Evolutionary conservation across 2,329 filamentous ascomycete genomes (phyloP).

Genomic region (Raffaelea albimanens): DNA sequence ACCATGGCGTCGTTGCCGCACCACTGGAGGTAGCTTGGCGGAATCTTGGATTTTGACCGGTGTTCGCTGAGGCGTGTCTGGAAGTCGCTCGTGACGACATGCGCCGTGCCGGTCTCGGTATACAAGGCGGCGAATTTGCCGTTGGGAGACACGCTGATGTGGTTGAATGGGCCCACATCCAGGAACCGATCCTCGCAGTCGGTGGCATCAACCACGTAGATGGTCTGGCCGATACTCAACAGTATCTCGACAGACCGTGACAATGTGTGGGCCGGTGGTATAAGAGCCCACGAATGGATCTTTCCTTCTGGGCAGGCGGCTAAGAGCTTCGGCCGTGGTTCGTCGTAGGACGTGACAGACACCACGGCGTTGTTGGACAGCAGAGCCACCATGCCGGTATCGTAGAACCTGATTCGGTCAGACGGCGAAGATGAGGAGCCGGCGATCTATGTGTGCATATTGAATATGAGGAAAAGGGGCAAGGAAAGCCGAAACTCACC

Average conservation of each 20-base stretch:
- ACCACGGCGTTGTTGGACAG: slow-evolving; percentile 81
- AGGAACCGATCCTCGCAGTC: slow-evolving; percentile 88
- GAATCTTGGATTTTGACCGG: slow-evolving; percentile 74
- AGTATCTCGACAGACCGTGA: slow-evolving; percentile 91
- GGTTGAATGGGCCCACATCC: slow-evolving; percentile 84
- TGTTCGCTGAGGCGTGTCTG: slow-evolving; percentile 88
- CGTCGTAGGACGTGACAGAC: slow-evolving; percentile 79
- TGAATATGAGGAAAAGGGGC: no score
- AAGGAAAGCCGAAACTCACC: slow-evolving; percentile 23
- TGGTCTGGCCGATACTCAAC: slow-evolving; percentile 72
- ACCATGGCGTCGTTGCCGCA: slow-evolving; percentile 91
- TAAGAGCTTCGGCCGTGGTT: slow-evolving; percentile 78
- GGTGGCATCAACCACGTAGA: slow-evolving; percentile 77
- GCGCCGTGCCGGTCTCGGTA: slow-evolving; percentile 72
- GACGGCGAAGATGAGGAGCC: slow-evolving; percentile 7
- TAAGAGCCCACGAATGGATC: slow-evolving; percentile 80
- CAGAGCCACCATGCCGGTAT: slow-evolving; percentile 83
- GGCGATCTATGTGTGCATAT: neutral
- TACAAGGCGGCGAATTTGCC: slow-evolving; percentile 84
- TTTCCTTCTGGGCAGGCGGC: slow-evolving; percentile 67
- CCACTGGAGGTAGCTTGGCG: slow-evolving; percentile 86
- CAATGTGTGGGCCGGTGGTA: slow-evolving; percentile 78
- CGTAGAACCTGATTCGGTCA: slow-evolving; percentile 55
- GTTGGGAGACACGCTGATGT: slow-evolving; percentile 85
- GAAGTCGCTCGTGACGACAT: slow-evolving; percentile 93